phyloP scores from a whole-genome alignment of 345 rosid species.

The Camelina sativa region DNA sequence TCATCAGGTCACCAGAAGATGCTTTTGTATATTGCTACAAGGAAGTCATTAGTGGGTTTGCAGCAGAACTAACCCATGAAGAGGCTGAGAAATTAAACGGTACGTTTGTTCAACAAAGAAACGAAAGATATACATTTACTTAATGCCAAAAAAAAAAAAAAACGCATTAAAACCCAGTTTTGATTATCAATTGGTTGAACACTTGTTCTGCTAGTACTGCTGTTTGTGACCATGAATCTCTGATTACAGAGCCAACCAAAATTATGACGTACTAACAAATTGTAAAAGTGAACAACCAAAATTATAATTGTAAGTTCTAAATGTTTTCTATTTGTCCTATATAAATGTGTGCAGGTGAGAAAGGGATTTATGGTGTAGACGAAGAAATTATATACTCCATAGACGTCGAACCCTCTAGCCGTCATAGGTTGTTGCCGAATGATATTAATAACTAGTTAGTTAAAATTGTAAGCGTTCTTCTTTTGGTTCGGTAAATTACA shows the following conservation, averaged over 20 bases:
- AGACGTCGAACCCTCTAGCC: not conserved
- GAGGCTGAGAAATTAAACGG: conserved; percentile 34
- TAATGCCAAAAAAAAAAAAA: not conserved
- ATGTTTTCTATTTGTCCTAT: not conserved
- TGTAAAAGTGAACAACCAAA: conserved; percentile 1
- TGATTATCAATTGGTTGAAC: not conserved
- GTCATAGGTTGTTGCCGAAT: not conserved
- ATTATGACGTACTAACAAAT: not conserved
- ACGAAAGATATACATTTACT: not conserved
- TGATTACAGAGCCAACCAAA: not conserved
- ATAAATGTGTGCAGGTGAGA: conserved; percentile 24
- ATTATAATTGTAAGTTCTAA: not conserved
- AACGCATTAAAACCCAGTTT: not conserved
- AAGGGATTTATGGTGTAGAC: conserved; percentile 4
- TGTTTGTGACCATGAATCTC: not conserved
- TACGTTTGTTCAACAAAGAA: conserved; percentile 1
- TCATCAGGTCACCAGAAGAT: conserved; percentile 19
- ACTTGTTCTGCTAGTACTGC: not conserved
- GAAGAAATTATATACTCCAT: not conserved
- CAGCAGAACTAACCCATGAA: conserved; percentile 31
- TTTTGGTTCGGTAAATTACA: not conserved
- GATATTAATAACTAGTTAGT: not conserved
- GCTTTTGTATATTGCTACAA: conserved; percentile 26
- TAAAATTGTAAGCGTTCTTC: not conserved
- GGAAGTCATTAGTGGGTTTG: conserved; percentile 22